A percentile compares a stretch with the other conserved stretches of the same genome.
Evolutionary conservation across 192 early-diverging fungal species (phyloP).

Genomic region (Coemansia javaensis): DNA sequence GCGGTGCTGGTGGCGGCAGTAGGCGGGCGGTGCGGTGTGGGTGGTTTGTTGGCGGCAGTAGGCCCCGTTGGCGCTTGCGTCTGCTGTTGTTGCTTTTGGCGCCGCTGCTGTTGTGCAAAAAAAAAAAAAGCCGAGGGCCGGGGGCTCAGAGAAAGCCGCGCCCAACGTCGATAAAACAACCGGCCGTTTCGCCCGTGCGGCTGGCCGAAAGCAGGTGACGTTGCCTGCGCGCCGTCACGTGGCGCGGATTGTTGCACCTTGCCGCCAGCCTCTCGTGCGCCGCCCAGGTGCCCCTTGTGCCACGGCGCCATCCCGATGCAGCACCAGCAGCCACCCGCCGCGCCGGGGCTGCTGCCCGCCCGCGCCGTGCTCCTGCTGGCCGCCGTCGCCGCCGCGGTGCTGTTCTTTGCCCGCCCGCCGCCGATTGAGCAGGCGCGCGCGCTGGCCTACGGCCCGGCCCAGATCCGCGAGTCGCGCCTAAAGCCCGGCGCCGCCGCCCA

Average conservation of each 20-base stretch:
- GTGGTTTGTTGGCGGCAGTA: neutral
- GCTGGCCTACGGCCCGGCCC: slow-evolving; percentile 8
- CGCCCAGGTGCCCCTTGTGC: too few species aligned
- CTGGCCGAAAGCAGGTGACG: slow-evolving; percentile 4
- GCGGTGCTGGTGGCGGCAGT: too few species aligned
- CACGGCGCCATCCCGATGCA: neutral
- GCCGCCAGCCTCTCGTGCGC: too few species aligned
- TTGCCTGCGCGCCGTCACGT: slow-evolving; percentile 1
- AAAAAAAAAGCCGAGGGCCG: too few species aligned
- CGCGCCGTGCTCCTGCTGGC: slow-evolving; percentile 11
- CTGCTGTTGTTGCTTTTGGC: too few species aligned
- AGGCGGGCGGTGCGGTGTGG: neutral
- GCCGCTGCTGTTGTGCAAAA: too few species aligned
- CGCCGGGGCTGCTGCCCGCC: neutral
- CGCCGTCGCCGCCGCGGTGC: slow-evolving; percentile 5
- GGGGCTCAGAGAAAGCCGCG: too few species aligned
- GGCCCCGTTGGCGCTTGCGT: too few species aligned
- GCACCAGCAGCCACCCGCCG: neutral
- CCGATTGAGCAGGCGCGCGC: slow-evolving; percentile 19
- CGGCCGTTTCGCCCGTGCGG: too few species aligned
- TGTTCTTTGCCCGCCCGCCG: slow-evolving; percentile 14
- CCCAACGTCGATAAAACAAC: too few species aligned
- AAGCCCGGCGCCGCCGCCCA: slow-evolving; percentile 10
- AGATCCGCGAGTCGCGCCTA: slow-evolving; percentile 26
- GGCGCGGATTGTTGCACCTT: slow-evolving; percentile 6